These are phyloP conservation scores for Fusarium sororula DNA, from an alignment of 2,329 filamentous ascomycete genomes.

Conservation along the genomic window DNA sequence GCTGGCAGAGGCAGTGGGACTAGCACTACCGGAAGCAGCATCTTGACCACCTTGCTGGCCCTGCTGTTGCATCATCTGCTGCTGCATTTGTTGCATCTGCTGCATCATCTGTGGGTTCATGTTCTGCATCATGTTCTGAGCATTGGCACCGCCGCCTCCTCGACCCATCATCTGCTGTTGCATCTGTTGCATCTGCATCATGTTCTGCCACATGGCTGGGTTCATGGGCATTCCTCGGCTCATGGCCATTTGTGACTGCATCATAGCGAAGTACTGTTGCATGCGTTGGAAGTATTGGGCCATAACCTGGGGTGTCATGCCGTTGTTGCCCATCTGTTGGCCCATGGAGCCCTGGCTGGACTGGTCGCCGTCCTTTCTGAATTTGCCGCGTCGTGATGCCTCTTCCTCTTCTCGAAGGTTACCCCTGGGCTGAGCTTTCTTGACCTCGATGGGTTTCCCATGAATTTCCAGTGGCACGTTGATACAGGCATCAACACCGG, in stretches of 20 bases:
- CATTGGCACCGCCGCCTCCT: constrained; percentile 49
- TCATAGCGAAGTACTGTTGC: constrained; percentile 96
- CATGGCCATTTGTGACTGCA: constrained; percentile 94
- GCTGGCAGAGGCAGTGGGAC: constrained; percentile 18
- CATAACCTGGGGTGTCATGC: constrained; percentile 97
- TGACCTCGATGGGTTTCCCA: constrained; percentile 96
- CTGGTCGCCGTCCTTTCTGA: constrained; percentile 63
- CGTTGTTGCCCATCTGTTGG: constrained; percentile 59
- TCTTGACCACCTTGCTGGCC: constrained; percentile 44
- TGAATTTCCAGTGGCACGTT: constrained; percentile 88
- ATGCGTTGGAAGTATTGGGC: constrained; percentile 98
- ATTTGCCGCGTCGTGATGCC: constrained; percentile 68
- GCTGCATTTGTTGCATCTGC: constrained; percentile 63
- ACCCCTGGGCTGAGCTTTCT: constrained; percentile 94
- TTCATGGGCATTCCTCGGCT: constrained; percentile 78
- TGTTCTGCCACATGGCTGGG: constrained; percentile 78
- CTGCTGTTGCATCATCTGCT: constrained; percentile 54
- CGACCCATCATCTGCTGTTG: constrained; percentile 61
- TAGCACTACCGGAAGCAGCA: constrained; percentile 37
- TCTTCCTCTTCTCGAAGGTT: constrained; percentile 94
- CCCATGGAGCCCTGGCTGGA: constrained; percentile 52
- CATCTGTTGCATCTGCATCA: constrained; percentile 81
- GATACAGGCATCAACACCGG: constrained; percentile 91
- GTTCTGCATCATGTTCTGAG: constrained; percentile 52
- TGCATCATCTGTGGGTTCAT: constrained; percentile 67